These are phyloP conservation scores for Leccinum sublutescens DNA, from an alignment of 768 basidiomycete species.

Conservation along the genomic window DNA sequence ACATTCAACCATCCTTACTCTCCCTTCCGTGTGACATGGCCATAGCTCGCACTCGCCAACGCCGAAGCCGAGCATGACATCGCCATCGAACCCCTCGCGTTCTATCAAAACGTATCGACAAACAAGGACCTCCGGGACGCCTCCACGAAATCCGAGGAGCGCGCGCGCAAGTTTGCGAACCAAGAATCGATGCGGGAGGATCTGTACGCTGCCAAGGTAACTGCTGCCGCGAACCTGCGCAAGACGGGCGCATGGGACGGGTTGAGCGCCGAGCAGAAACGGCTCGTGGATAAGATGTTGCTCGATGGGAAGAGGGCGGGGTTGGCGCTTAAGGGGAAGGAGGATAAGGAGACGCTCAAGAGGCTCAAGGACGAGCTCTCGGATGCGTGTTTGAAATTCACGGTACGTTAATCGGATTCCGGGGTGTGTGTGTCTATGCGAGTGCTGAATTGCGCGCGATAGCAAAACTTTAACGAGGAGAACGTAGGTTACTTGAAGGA, in stretches of 20 bases:
- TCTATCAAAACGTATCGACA: conserved; percentile 80
- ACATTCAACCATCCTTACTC: conserved; percentile 10
- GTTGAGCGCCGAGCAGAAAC: conserved; percentile 64
- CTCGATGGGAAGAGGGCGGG: conserved; percentile 78
- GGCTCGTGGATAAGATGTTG: conserved; percentile 77
- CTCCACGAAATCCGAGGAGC: conserved; percentile 66
- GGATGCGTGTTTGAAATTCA: conserved; percentile 70
- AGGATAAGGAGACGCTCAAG: conserved; percentile 53
- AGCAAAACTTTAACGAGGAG: conserved; percentile 82
- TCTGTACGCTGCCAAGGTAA: conserved; percentile 66
- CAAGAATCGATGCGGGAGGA: conserved; percentile 80
- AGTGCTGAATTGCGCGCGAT: background rate
- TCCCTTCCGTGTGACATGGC: background rate
- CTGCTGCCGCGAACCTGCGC: conserved; percentile 67
- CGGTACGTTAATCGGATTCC: background rate
- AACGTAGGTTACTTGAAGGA: conserved; percentile 43
- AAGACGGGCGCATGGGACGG: conserved; percentile 57
- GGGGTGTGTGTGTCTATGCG: too few relatives aligned
- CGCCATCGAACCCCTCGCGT: conserved; percentile 56
- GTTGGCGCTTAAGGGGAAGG: conserved; percentile 64
- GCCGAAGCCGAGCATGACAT: conserved; percentile 57
- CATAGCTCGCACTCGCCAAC: conserved; percentile 54
- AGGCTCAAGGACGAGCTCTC: conserved; percentile 73
- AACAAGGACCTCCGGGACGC: conserved; percentile 75
- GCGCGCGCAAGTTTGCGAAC: conserved; percentile 65